phyloP scores from a whole-genome alignment of 495 filamentous ascomycete genomes.

The Elasticomyces elasticus region DNA sequence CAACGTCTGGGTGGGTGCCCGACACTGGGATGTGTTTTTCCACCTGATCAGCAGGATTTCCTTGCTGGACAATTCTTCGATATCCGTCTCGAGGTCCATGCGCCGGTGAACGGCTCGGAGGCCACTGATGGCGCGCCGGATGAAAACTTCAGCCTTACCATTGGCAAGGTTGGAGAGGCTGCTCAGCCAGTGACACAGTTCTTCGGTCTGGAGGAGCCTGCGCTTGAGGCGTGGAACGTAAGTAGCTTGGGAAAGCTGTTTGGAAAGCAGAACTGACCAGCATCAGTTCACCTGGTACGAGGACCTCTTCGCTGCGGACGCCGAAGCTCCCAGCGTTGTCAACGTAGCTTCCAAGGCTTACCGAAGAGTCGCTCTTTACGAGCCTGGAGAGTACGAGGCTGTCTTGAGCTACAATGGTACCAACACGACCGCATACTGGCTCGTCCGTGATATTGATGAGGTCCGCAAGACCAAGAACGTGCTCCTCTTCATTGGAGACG shows the following conservation, averaged over 20 bases:
- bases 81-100: constrained; percentile 66
- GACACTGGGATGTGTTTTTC: constrained; percentile 61
- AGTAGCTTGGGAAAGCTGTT: constrained; percentile 47
- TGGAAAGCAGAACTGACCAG: neutral
- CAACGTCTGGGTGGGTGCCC: constrained; percentile 62
- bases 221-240: constrained; percentile 62
- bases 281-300: constrained; percentile 1
- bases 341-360: constrained; percentile 64
- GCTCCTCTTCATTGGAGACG: constrained; percentile 66
- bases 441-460: constrained; percentile 53
- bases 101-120: constrained; percentile 64
- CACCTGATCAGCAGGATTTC: constrained; percentile 69
- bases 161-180: constrained; percentile 46
- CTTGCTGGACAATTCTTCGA: constrained; percentile 66
- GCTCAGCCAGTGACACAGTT: constrained; percentile 44
- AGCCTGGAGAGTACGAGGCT: constrained; percentile 58
- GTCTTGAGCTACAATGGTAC: constrained; percentile 57
- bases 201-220: constrained; percentile 50
- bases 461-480: constrained; percentile 66
- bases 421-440: constrained; percentile 57
- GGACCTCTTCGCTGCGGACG: constrained; percentile 62
- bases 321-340: constrained; percentile 51
- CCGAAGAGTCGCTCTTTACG: constrained; percentile 54
- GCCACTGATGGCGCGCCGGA: constrained; percentile 51
- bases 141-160: constrained; percentile 57